Evolutionary conservation across 345 rosid genomes (phyloP), one percentile per base, ranked within the genome.

Genomic region (Garcia nutans): DNA sequence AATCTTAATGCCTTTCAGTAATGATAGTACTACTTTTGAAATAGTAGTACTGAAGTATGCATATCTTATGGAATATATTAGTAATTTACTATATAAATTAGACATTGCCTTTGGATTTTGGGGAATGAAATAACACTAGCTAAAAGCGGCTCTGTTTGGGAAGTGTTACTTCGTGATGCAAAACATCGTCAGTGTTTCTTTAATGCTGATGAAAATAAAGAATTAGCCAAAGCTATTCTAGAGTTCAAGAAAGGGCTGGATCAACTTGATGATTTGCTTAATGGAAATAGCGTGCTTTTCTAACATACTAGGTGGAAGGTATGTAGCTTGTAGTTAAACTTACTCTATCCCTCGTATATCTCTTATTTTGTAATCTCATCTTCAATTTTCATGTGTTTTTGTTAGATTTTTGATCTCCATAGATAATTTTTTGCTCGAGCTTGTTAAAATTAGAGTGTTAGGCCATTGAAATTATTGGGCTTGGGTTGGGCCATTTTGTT

Each of bases 31-130:
- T 47, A 47, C 9, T 47, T 37, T 47, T 47, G 50, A 10, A 47
- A 47, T 47, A 11, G 15, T 47, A 47, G 13, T 9, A 47, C 12
- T 3, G 15, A 8, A 47, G 50, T 47, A 0, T 28, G 2, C 1
- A 28, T 47, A 47, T 47, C 13, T 47, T 45, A 45, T 10, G 0
- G 49, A 45, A 45, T 45, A 45, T 45, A 5, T 23, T 65, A 19
- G 41, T 37, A 37, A 37, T 37, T 37, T 37, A 37, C 41, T 37
- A 6, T 37, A 37, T 37, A 22, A 50, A 69, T 3, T 52, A 87
- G 92, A 80, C 83, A 85, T 42, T 74, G 90, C 65, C 86, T 87
- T 23, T 87, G 90, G 92, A 85, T 89, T 78, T 68, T 87, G 68
- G 92, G 90, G 59, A 76, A 79, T 74, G 85, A 71, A 76, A 76